Conservation (phyloP, 2,329 filamentous ascomycete genomes). For the Trichoderma pleuroti region DNA sequence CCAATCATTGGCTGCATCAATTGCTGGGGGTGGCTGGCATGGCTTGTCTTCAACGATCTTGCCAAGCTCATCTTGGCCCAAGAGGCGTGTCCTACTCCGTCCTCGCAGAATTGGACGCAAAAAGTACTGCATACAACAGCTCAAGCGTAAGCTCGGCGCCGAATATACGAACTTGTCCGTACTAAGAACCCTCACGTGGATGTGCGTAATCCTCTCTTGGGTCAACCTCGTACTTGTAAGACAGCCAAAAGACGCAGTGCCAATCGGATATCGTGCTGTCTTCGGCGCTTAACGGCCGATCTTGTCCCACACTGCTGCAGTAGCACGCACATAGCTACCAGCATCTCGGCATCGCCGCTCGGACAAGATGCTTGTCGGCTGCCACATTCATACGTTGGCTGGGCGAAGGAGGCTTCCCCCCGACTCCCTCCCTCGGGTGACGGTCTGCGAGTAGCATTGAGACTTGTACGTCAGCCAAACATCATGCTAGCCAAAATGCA, state of each 20-base stretch:
- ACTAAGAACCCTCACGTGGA: not conserved
- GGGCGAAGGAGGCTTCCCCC: not conserved
- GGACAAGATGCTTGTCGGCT: not conserved
- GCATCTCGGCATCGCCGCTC: not conserved
- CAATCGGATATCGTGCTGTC: not conserved
- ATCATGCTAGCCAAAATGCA: not conserved
- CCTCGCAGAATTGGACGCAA: not conserved
- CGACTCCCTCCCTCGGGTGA: not conserved
- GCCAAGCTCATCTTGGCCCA: not conserved
- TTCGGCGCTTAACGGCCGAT: not conserved
- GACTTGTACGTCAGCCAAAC: slow-evolving; percentile 8
- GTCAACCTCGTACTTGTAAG: not conserved
- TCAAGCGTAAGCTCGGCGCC: not conserved
- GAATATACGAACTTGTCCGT: not conserved
- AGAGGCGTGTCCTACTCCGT: not conserved
- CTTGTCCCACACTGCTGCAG: not conserved
- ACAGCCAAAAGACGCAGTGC: not conserved
- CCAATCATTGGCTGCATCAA: not conserved
- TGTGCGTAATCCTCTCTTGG: not conserved
- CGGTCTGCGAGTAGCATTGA: not conserved
- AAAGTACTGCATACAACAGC: not conserved
- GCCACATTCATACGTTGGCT: not conserved
- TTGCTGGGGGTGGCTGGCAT: slow-evolving; percentile 5
- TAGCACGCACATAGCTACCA: not conserved
- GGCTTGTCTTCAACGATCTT: slow-evolving; percentile 8